These are phyloP conservation scores for Ophiocordyceps robertsii DNA, from an alignment of 2,329 filamentous ascomycete genomes.

Conservation along the genomic window DNA sequence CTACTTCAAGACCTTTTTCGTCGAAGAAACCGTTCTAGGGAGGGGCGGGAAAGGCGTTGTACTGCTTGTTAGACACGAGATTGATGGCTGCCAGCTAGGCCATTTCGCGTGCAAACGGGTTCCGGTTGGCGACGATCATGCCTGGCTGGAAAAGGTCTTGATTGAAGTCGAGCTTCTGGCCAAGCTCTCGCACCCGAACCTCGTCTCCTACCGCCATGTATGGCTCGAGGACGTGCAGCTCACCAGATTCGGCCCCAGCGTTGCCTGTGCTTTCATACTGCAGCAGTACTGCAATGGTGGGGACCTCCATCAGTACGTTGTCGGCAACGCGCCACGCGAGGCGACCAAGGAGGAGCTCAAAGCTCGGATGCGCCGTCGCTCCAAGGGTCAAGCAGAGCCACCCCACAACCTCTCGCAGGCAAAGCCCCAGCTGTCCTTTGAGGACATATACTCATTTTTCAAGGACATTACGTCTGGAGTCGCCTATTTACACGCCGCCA, in stretches of 20 bases:
- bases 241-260: slow-evolving; percentile 75
- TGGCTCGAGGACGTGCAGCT: slow-evolving; percentile 87
- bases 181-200: slow-evolving; percentile 81
- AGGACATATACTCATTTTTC: slow-evolving; percentile 95
- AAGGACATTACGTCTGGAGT: slow-evolving; percentile 87
- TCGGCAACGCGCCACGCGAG: slow-evolving; percentile 50
- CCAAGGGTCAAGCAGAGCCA: slow-evolving; percentile 60
- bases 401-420: slow-evolving; percentile 32
- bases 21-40: slow-evolving; percentile 75
- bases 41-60: slow-evolving; percentile 92
- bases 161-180: slow-evolving; percentile 88
- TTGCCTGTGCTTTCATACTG: slow-evolving; percentile 91
- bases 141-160: slow-evolving; percentile 87
- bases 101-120: slow-evolving; percentile 95
- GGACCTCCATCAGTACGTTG: slow-evolving; percentile 76
- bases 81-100: slow-evolving; percentile 79
- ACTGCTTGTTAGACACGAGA: slow-evolving; percentile 78
- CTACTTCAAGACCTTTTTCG: slow-evolving; percentile 89
- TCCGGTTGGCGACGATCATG: slow-evolving; percentile 86
- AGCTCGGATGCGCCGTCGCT: slow-evolving; percentile 69
- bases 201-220: slow-evolving; percentile 93
- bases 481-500: slow-evolving; percentile 76
- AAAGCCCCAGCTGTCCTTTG: slow-evolving; percentile 47
- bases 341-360: slow-evolving; percentile 77
- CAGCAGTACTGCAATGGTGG: slow-evolving; percentile 96